Conservation (phyloP, 202 grass and related monocot genomes). For the Zizania palustris region DNA sequence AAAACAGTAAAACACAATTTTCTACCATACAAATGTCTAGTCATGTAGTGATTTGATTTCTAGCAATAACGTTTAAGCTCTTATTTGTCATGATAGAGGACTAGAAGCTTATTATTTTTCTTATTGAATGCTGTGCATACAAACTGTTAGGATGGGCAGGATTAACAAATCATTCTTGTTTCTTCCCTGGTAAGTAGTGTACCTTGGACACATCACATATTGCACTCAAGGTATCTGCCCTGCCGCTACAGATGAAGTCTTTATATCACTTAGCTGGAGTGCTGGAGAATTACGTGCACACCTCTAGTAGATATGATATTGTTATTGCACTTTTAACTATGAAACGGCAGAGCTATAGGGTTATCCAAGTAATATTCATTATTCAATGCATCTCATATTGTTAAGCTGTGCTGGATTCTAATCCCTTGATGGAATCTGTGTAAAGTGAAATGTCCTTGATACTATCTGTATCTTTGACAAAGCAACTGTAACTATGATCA, state of each 20-base stretch:
- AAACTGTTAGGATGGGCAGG: neutral
- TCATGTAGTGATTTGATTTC: slow-evolving; percentile 18
- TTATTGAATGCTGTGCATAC: slow-evolving; percentile 10
- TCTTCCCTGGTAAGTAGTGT: slow-evolving; percentile 29
- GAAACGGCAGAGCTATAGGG: neutral
- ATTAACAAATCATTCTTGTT: slow-evolving; percentile 30
- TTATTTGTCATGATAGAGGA: neutral
- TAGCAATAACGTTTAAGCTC: neutral
- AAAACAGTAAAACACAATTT: neutral
- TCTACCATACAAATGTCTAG: neutral
- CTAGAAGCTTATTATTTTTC: slow-evolving; percentile 1
- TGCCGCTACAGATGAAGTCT: neutral
- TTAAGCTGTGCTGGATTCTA: slow-evolving; percentile 8
- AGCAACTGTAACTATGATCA: neutral
- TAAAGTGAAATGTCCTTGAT: neutral
- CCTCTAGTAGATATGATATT: neutral
- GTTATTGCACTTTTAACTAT: neutral
- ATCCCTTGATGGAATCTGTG: slow-evolving; percentile 8
- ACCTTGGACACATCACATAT: neutral
- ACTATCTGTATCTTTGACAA: neutral
- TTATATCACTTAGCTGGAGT: neutral
- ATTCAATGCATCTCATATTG: slow-evolving; percentile 7
- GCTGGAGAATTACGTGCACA: slow-evolving; percentile 11
- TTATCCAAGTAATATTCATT: neutral
- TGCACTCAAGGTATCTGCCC: slow-evolving; percentile 4